Percentiles rank a stretch among this genome's conserved stretches.
phyloP scores from a whole-genome alignment of 192 early-diverging fungal genomes.

The Funneliformis mosseae region DNA sequence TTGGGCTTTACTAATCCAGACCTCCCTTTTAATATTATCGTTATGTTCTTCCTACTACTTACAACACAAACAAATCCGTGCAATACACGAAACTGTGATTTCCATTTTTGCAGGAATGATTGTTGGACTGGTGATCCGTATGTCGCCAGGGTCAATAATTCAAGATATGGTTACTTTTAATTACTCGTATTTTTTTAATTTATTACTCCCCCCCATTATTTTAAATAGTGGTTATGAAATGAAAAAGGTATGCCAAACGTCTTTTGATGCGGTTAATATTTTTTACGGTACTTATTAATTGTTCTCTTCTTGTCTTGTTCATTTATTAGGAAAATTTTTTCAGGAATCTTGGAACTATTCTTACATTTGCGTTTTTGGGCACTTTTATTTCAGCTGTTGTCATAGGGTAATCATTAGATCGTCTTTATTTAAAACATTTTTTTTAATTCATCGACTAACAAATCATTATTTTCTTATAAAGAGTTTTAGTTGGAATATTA shows the following conservation, averaged over 20 bases:
- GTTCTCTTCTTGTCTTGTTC: neutral
- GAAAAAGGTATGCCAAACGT: constrained; percentile 65
- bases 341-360: constrained; percentile 84
- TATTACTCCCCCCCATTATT: constrained; percentile 96
- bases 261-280: neutral
- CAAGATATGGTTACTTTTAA: constrained; percentile 89
- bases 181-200: constrained; percentile 92
- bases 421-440: neutral
- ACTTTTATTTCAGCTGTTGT: constrained; percentile 91
- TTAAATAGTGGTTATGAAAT: constrained; percentile 95
- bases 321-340: constrained; percentile 72
- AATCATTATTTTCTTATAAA: constrained; percentile 36
- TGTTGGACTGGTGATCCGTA: constrained; percentile 65
- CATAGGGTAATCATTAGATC: constrained; percentile 63
- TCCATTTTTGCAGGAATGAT: constrained; percentile 88
- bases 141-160: constrained; percentile 59
- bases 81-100: constrained; percentile 94
- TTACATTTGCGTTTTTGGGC: constrained; percentile 92
- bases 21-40: constrained; percentile 80
- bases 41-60: constrained; percentile 89
- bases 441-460: neutral
- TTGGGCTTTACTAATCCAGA: constrained; percentile 85
- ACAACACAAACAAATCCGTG: constrained; percentile 82
- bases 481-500: constrained; percentile 68
- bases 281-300: neutral